phyloP scores from a whole-genome alignment of 2,329 filamentous ascomycete species.

The Clathrospora elynae region DNA sequence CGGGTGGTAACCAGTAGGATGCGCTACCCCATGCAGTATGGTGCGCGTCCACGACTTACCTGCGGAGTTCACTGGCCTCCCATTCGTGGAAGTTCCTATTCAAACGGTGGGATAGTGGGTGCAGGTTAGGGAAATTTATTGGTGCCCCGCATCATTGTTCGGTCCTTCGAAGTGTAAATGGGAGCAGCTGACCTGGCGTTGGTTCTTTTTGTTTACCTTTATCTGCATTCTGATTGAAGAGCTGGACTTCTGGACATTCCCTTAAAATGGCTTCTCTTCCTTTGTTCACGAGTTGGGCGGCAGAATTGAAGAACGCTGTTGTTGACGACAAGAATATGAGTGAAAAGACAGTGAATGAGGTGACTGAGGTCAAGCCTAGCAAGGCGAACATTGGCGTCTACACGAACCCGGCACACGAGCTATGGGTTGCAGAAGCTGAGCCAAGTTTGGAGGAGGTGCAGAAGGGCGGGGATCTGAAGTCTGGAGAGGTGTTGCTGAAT shows the following conservation, averaged over 20 bases:
- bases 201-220: background rate
- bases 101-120: slow-evolving; percentile 3
- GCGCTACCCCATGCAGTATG: slow-evolving; percentile 10
- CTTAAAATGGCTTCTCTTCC: slow-evolving; percentile 3
- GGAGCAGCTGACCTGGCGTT: slow-evolving; percentile 5
- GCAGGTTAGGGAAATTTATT: slow-evolving; percentile 7
- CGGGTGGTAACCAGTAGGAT: slow-evolving; percentile 13
- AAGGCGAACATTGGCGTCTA: slow-evolving; percentile 95
- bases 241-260: too few species aligned
- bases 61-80: slow-evolving; percentile 20
- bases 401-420: slow-evolving; percentile 89
- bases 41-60: slow-evolving; percentile 1
- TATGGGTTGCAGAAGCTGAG: slow-evolving; percentile 82
- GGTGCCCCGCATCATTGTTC: slow-evolving; percentile 13
- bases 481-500: slow-evolving; percentile 84
- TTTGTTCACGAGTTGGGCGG: slow-evolving; percentile 6
- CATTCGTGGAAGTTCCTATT: slow-evolving; percentile 31
- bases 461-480: slow-evolving; percentile 69
- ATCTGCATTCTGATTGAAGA: too few species aligned
- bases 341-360: slow-evolving; percentile 2
- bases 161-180: slow-evolving; percentile 10
- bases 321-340: background rate
- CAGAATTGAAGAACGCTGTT: slow-evolving; percentile 1
- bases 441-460: slow-evolving; percentile 77
- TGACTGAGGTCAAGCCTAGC: slow-evolving; percentile 55